Evolutionary conservation across 225 moss, liverwort and hornwort genomes (phyloP), one percentile per base, ranked within the genome.

Genomic region (Takakia lepidozioides): DNA sequence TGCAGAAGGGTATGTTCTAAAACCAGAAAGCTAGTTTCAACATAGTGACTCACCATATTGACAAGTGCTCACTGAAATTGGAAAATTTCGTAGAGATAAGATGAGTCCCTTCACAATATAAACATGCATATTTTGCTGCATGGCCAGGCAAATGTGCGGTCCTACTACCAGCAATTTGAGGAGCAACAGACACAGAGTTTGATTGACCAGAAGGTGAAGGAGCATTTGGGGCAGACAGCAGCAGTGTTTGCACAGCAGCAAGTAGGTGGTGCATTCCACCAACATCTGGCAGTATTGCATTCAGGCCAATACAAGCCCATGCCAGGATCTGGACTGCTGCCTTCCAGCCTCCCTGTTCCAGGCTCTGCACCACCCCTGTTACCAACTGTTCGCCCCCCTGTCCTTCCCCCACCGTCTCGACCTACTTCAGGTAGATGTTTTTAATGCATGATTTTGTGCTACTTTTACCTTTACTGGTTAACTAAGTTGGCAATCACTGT

Each of bases 181-280:
- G 98, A 98, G 63, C 98, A 98, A 59, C 98, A 98, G 71, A 98
- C 98, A 16, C 98, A 98, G 59, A 98, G 98, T 70, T 57, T 98
- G 55, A 98, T 98, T 43, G 98, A 98, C 60, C 98, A 91, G 61
- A 98, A 91, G 63, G 98, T 98, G 38, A 91, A 98, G 69, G 98
- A 98, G 35, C 91, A 91, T n/a, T n/a, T 98, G 65, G 95, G 87
- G 19, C 91, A 91, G 73, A n/a, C n/a, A n/a, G n/a, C n/a, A n/a
- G n/a, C n/a, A n/a, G n/a, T n/a, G n/a, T n/a, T n/a, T n/a, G n/a
- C n/a, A 90, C 78, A 51, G 87, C 81, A 82, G 37, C 81, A 84
- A 56, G 87, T 87, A 37, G 91, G 98, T 30, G 86, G 87, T 43
- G 87, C 82, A 60, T 83, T 91, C 13, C 92, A 98, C 63, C 91